Evolutionary conservation across 176 grass and related monocot species (phyloP), one percentile per base, ranked within the genome.

Genomic region (Bolboschoenus planiculmis): DNA sequence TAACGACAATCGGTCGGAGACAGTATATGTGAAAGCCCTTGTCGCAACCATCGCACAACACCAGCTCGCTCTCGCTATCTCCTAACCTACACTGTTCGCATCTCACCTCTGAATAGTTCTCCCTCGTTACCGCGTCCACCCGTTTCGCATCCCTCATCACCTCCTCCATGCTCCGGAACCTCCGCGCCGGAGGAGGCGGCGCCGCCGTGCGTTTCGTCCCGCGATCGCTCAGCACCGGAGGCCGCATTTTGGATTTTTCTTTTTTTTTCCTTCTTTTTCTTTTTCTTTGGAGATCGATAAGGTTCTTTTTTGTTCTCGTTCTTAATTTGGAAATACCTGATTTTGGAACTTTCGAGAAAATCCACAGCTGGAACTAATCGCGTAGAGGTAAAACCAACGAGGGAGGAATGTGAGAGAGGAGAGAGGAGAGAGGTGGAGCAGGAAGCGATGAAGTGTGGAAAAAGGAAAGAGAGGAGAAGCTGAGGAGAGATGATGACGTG

Each of bases 41-140:
- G 84, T 98, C 85, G 89, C 96, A 98, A 4, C 88, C 33, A 72
- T 98, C 96, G 86, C 96, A 98, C 23, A 98, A 88, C 10, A 98
- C 60, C 21, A 98, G 78, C 78, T 98, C 96, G 48, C 88, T 91
- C 47, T 90, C 96, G 43, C 80, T 78, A 15, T 98, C 89, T n/a
- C 92, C 96, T n/a, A 91, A 84, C 54, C 89, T 88, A 84, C 96
- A 98, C 68, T 81, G 83, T n/a, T 87, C 86, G 89, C 92, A 98
- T 36, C 70, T 73, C 16, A 88, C 74, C 27, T 66, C 54, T 14
- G 83, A 68, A 83, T 93, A 88, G 60, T 71, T 65, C 33, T 80
- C 77, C 4, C 75, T 30, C 26, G 50, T 72, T 10, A 53, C 54
- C 29, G 83, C 86, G 29, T 50, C 60, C 24, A 67, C 84, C 47